phyloP scores from a whole-genome alignment of 2,329 filamentous ascomycete genomes.

The Calonectria naviculata region DNA sequence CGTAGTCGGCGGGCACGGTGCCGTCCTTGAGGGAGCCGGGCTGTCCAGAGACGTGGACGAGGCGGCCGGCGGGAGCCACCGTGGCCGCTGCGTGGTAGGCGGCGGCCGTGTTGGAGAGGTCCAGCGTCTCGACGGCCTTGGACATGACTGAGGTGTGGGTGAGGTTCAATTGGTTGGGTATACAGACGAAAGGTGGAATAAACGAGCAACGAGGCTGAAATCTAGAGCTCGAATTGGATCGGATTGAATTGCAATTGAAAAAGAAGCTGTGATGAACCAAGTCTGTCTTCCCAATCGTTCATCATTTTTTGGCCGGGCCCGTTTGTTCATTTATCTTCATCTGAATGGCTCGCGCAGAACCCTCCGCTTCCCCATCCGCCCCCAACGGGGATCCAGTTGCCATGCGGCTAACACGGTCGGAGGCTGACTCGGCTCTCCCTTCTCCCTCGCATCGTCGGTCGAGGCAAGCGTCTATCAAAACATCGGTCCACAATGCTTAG shows the following conservation, averaged over 20 bases:
- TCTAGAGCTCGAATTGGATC: background rate
- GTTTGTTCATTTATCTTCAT: slow-evolving; percentile 11
- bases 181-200: too few species aligned
- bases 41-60: slow-evolving; percentile 50
- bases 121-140: slow-evolving; percentile 25
- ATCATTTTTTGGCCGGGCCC: background rate
- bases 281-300: background rate
- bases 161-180: background rate
- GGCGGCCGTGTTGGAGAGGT: slow-evolving; percentile 27
- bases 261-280: background rate
- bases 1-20: slow-evolving; percentile 48
- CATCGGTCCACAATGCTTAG: slow-evolving; percentile 6
- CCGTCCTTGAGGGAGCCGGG: slow-evolving; percentile 46
- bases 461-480: background rate
- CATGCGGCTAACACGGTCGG: slow-evolving; percentile 1
- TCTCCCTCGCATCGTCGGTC: too few species aligned
- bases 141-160: slow-evolving; percentile 14
- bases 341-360: background rate
- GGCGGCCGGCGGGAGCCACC: slow-evolving; percentile 10
- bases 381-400: too few species aligned
- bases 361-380: too few species aligned
- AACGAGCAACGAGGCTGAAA: background rate
- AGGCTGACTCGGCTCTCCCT: background rate
- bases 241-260: background rate
- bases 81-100: slow-evolving; percentile 29